A percentile compares a stretch with the other conserved stretches of the same genome.
Evolutionary conservation across 306 rosid species (phyloP).

Genomic region (Begonia fuchsioides): DNA sequence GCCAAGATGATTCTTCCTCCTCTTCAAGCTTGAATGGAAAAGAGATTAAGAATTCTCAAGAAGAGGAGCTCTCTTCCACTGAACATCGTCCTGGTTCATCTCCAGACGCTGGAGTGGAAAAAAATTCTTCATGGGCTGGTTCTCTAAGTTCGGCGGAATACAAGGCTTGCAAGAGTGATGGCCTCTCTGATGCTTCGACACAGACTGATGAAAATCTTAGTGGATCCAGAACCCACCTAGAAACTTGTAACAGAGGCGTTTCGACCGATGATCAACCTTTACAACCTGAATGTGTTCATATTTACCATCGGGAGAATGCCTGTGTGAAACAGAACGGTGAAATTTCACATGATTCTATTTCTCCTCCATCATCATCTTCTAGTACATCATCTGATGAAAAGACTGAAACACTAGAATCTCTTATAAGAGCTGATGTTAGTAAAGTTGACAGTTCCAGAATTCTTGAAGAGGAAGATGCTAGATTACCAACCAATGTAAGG

Average conservation of each 20-base stretch:
- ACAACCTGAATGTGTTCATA: conserved; percentile 36
- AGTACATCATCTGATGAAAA: conserved; percentile 60
- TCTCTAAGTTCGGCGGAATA: conserved; percentile 56
- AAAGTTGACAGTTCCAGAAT: conserved; percentile 70
- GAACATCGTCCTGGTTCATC: conserved; percentile 31
- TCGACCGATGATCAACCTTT: conserved; percentile 66
- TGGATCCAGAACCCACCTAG: conserved; percentile 21
- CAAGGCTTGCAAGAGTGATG: conserved; percentile 61
- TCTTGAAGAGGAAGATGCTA: conserved; percentile 44
- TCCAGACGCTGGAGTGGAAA: conserved; percentile 40
- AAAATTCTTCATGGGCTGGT: conserved; percentile 35
- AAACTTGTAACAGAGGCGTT: conserved; percentile 83
- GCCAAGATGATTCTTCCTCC: conserved; percentile 64
- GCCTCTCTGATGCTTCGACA: conserved; percentile 73
- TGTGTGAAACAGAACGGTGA: conserved; percentile 33
- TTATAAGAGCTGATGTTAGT: conserved; percentile 77
- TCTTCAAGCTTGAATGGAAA: conserved; percentile 76
- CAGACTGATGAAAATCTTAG: conserved; percentile 65
- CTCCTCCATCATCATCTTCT: conserved; percentile 45
- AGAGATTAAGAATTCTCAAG: conserved; percentile 49
- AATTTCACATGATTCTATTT: conserved; percentile 30
- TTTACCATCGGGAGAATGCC: conserved; percentile 15
- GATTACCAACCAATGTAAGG: conserved; percentile 49
- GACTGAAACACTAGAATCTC: conserved; percentile 77
- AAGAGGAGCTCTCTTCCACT: conserved; percentile 51